phyloP scores from a whole-genome alignment of 768 basidiomycete species.

The Mycena maculata region DNA sequence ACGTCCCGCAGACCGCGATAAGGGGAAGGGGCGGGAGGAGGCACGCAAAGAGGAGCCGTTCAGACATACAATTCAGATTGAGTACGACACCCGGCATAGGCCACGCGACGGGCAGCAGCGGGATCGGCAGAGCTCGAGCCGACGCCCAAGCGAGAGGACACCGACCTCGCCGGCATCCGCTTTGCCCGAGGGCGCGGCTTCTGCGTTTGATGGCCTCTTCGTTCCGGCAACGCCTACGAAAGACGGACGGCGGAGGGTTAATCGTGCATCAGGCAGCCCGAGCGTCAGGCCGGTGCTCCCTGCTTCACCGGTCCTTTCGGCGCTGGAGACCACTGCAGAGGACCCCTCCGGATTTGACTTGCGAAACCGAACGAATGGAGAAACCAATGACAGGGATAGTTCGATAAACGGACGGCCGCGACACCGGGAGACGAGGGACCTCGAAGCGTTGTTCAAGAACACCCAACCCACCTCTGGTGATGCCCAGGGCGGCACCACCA shows the following conservation, averaged over 20 bases:
- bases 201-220: background rate
- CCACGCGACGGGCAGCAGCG: conserved; percentile 16
- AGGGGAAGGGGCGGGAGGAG: conserved; percentile 26
- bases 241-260: conserved; percentile 16
- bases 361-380: background rate
- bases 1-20: conserved; percentile 12
- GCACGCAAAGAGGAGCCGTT: conserved; percentile 44
- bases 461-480: background rate
- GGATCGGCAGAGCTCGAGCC: conserved; percentile 18
- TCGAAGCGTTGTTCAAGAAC: background rate
- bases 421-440: background rate
- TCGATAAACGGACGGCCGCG: background rate
- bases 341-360: background rate
- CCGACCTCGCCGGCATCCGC: background rate
- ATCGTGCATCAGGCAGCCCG: conserved; percentile 15
- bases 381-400: background rate
- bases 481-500: conserved; percentile 4
- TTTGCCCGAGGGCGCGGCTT: conserved; percentile 9
- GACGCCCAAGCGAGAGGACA: conserved; percentile 7
- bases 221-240: conserved; percentile 4
- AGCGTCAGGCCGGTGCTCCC: conserved; percentile 3
- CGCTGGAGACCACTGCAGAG: conserved; percentile 27
- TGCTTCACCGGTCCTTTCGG: conserved; percentile 15
- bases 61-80: conserved; percentile 95
- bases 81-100: conserved; percentile 71